phyloP scores from a whole-genome alignment of 2,329 filamentous ascomycete genomes.

The Ophiostoma tasmaniense region DNA sequence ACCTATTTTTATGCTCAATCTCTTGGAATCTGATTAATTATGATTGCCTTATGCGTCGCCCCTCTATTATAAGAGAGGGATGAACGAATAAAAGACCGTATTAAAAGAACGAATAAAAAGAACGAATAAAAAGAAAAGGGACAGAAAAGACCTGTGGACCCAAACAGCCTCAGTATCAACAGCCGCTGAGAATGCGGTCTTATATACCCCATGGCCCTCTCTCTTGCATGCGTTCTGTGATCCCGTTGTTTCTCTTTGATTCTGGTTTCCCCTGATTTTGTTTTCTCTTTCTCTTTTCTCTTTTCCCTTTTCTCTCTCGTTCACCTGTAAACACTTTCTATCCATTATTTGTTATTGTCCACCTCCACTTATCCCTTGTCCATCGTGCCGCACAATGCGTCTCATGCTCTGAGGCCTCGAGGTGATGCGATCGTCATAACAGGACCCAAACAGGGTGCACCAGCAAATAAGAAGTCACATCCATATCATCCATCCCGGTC shows the following conservation, averaged over 20 bases:
- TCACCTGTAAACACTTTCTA: neutral
- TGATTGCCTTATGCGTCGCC: neutral
- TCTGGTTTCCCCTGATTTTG: neutral
- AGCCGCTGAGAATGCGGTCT: conserved; percentile 17
- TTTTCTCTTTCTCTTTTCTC: neutral
- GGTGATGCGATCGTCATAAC: conserved; percentile 13
- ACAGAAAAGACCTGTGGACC: conserved; percentile 3
- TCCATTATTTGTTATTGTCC: neutral
- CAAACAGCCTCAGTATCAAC: conserved; percentile 20
- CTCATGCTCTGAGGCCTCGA: conserved; percentile 15
- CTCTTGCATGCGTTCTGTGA: neutral
- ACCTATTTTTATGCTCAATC: neutral
- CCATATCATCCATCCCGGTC: conserved; percentile 18
- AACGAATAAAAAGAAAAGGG: too few relatives aligned
- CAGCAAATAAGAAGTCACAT: conserved; percentile 3
- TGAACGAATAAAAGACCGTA: too few relatives aligned
- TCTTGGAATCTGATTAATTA: neutral
- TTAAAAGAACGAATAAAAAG: too few relatives aligned
- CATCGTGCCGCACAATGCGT: conserved; percentile 19
- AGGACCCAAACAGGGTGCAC: conserved; percentile 6
- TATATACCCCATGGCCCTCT: conserved; percentile 11
- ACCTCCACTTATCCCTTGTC: neutral
- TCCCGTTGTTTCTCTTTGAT: neutral
- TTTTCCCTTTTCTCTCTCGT: neutral
- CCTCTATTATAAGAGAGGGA: neutral